Base-by-base conservation (phyloP, 1,139 yeast species). In the Suhomyces yuchorum region DNA sequence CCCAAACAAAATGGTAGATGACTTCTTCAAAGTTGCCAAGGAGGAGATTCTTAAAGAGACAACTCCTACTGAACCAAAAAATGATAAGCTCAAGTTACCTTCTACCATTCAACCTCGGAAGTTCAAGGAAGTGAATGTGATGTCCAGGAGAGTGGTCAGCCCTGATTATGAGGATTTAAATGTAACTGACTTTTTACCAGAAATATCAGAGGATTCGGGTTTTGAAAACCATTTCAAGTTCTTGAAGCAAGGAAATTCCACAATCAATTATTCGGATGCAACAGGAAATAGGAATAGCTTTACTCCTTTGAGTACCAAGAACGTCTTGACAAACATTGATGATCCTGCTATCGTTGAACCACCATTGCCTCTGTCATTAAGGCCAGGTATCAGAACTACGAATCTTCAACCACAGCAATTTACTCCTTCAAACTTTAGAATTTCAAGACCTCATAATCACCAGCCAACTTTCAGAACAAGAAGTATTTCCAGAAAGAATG, bases 161-260 rank as follows among this genome's bases (percentile, higher is more conserved):
- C 71, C 76, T 19, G 69, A 64, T 5, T 64, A 56, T 51, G 75
- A 71, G 36, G 76, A 73, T 44, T 59, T 72, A 33, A 61, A 73
- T 34, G 70, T 71, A 1, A 65, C 76, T 2, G 73, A 67, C 8
- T 74, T 72, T 49, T 66, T 76, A 49, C 80, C 81, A 2, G 80
- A 77, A 51, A 52, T 76, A 38, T 73, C 80, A 0, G 71, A 72
- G 42, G 80, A 74, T 53, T 75, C 80, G n/a, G 80, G 78, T 1
- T 71, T 77, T 54, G 77, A 67, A 36, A 63, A 62, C 46, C 73
- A 71, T 46, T 71, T 77, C 56, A 65, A 61, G 39, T 61, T 67
- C 45, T 55, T 67, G 40, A 58, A 57, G 30, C 57, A 54, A 17
- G 61, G 58, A 8, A 59, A 56, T 32, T 54, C 60, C 1, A 40